phyloP scores from a whole-genome alignment of 2,329 filamentous ascomycete genomes.

The Colletotrichum higginsianum region DNA sequence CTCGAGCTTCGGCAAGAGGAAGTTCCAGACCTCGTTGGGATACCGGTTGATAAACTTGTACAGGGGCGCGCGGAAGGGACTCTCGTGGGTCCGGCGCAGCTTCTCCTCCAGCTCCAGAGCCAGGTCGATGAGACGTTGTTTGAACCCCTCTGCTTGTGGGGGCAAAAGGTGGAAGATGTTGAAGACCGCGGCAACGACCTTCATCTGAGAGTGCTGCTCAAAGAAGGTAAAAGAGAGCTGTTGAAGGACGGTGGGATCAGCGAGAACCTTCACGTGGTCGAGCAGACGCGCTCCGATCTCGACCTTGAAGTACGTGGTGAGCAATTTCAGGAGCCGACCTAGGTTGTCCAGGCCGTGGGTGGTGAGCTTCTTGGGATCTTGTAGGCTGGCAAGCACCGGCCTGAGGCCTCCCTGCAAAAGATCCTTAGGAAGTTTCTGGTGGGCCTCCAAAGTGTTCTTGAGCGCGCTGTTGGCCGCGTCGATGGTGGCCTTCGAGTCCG shows the following conservation, averaged over 20 bases:
- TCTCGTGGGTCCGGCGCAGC: slow-evolving; percentile 88
- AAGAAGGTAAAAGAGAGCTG: slow-evolving; percentile 95
- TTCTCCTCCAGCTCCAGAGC: slow-evolving; percentile 91
- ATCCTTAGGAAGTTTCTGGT: slow-evolving; percentile 94
- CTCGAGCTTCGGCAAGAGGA: slow-evolving; percentile 84
- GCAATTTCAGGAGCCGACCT: slow-evolving; percentile 86
- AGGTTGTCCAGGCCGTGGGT: slow-evolving; percentile 93
- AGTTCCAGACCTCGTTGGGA: slow-evolving; percentile 86
- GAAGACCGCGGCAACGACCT: slow-evolving; percentile 93
- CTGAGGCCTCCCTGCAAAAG: slow-evolving; percentile 93
- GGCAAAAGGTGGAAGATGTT: slow-evolving; percentile 98
- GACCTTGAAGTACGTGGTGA: slow-evolving; percentile 99
- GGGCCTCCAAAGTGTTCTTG: slow-evolving; percentile 88
- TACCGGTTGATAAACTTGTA: slow-evolving; percentile 96
- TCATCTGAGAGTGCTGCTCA: slow-evolving; percentile 93
- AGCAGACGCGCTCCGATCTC: slow-evolving; percentile 95
- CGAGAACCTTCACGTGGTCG: slow-evolving; percentile 93
- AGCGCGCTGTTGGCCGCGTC: slow-evolving; percentile 93
- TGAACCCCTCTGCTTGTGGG: slow-evolving; percentile 89
- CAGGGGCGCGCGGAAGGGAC: slow-evolving; percentile 90
- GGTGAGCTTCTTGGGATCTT: slow-evolving; percentile 91
- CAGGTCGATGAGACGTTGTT: slow-evolving; percentile 89
- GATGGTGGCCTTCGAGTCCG: slow-evolving; percentile 91
- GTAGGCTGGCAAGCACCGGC: slow-evolving; percentile 95
- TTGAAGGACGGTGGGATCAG: slow-evolving; percentile 84